Percentiles rank a stretch among this genome's conserved stretches.
These are phyloP conservation scores for Podila clonocystis DNA, from an alignment of 192 early-diverging fungal species.

Conservation along the genomic window DNA sequence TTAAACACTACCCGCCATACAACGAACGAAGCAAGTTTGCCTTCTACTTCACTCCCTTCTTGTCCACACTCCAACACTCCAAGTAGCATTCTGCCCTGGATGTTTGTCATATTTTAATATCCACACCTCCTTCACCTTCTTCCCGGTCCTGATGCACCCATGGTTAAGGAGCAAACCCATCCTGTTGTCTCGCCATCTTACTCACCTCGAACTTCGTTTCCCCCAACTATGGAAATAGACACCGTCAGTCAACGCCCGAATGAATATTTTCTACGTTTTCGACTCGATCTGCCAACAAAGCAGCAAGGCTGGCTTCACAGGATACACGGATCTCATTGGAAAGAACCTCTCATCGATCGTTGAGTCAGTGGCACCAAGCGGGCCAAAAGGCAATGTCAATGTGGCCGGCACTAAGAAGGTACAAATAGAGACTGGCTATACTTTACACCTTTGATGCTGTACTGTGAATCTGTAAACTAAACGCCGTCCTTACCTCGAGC, in stretches of 20 bases:
- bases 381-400: constrained; percentile 63
- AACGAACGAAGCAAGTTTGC: no score
- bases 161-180: neutral
- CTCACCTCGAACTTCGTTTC: no score
- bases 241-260: constrained; percentile 57
- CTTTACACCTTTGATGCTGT: no score
- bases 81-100: no score
- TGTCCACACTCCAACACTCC: no score
- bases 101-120: no score
- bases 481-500: neutral
- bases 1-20: no score
- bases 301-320: constrained; percentile 53
- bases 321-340: constrained; percentile 60
- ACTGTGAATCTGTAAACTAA: constrained; percentile 6
- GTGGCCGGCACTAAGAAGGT: constrained; percentile 62
- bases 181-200: neutral
- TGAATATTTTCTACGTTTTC: constrained; percentile 69
- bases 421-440: neutral
- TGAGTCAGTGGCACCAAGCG: constrained; percentile 51
- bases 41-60: no score
- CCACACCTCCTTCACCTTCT: no score
- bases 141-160: no score
- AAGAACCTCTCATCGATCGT: constrained; percentile 56
- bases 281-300: constrained; percentile 62
- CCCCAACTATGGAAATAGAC: constrained; percentile 14